phyloP scores from a whole-genome alignment of 192 early-diverging fungal genomes.

The Polychytrium aggregatum region DNA sequence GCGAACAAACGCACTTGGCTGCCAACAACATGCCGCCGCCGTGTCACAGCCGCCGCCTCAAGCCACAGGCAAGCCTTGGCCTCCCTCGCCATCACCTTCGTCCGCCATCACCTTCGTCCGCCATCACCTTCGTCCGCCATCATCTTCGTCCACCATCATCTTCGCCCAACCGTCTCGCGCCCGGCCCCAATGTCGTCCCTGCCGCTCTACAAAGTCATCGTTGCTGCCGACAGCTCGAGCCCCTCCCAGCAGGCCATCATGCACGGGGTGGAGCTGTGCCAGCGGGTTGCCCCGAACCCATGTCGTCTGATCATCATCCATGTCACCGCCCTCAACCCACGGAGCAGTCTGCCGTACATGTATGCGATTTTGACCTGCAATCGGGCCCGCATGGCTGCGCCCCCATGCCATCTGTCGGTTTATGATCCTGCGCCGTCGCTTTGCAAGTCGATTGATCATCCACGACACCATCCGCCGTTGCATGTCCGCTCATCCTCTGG shows the following conservation, averaged over 20 bases:
- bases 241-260: constrained; percentile 7
- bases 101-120: too few relatives aligned
- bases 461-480: not conserved
- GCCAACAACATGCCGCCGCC: too few relatives aligned
- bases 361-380: constrained; percentile 2
- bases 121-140: too few relatives aligned
- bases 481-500: not conserved
- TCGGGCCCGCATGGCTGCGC: not conserved
- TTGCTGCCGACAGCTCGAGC: constrained; percentile 15
- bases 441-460: not conserved
- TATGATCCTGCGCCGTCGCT: not conserved
- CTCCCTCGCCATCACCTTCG: too few relatives aligned
- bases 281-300: not conserved
- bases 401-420: not conserved
- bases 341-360: constrained; percentile 16
- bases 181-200: too few relatives aligned
- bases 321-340: constrained; percentile 16
- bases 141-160: too few relatives aligned
- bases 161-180: too few relatives aligned
- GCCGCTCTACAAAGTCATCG: constrained; percentile 14
- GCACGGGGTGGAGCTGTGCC: constrained; percentile 6
- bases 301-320: constrained; percentile 11
- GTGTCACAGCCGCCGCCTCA: too few relatives aligned
- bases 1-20: too few relatives aligned
- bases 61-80: too few relatives aligned